Base-by-base conservation (phyloP, 495 filamentous ascomycete genomes). In the Aspergillus coremiiformis region DNA sequence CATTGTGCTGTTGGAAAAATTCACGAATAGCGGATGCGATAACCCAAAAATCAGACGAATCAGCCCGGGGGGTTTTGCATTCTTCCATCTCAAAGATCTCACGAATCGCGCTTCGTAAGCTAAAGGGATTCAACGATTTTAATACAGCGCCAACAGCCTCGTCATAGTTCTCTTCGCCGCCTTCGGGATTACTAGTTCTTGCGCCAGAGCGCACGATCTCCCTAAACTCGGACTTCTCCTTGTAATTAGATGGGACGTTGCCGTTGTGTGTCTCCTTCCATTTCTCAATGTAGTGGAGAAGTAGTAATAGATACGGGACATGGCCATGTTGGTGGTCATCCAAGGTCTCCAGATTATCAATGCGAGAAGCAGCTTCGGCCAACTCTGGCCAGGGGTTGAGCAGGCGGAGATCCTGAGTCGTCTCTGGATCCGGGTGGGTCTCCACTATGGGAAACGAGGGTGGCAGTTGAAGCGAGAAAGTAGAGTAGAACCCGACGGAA, bases 151-250 rank as follows among this genome's bases (percentile, higher is more conserved):
- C 84, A 21, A 81, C 83, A 14, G 93, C 93, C 68, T 99, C 93
- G 33, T 96, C 90, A 65, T 86, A 99, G 65, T 99, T 99, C 74
- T 98, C 93, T 65, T 97, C 93, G 54, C 86, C 87, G 29, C 89
- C 91, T 70, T 96, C 91, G 26, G 90, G 66, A 56, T 82, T 92
- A 58, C 84, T 71, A 35, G 75, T 87, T 58, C 93, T 79, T 50
- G 85, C 80, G 11, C 80, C 79, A 6, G 71, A 70, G 47, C 77
- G 70, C 0, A 96, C 82, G 11, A 88, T 65, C 11, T 81, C 76
- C 37, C 84, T 76, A 66, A 97, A 95, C 44, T 82, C 87, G 5
- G 74, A 84, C 68, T 97, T 99, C 51, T 99, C 89, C 53, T 85
- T 84, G 72, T 91, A 96, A 33, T 74, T 84, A 9, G 67, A 65